Percentiles rank a stretch among this genome's conserved stretches.
Evolutionary conservation across 2,329 filamentous ascomycete genomes (phyloP).

Genomic region (Zasmidium angulare): DNA sequence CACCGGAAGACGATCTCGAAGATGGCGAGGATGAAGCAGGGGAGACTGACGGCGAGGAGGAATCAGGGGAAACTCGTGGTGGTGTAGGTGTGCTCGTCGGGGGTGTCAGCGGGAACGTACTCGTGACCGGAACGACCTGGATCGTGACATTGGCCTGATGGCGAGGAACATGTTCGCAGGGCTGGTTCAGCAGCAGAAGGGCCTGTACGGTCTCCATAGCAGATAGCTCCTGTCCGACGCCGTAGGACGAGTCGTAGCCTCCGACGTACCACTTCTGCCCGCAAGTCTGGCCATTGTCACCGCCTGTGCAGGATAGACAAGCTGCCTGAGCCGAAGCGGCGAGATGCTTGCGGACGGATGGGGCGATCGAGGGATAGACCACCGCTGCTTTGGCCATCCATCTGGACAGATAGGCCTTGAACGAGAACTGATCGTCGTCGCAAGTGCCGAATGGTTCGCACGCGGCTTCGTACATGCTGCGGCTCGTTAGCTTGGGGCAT

Average conservation of each 20-base stretch:
- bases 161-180: conserved; percentile 8
- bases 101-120: conserved; percentile 22
- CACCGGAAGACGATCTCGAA: background rate
- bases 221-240: conserved; percentile 46
- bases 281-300: conserved; percentile 41
- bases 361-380: conserved; percentile 44
- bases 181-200: conserved; percentile 34
- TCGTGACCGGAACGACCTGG: conserved; percentile 18
- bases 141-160: conserved; percentile 21
- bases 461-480: conserved; percentile 61
- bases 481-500: conserved; percentile 5
- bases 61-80: conserved; percentile 10
- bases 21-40: conserved; percentile 6
- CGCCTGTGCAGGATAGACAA: conserved; percentile 45
- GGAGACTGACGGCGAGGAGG: conserved; percentile 8
- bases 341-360: conserved; percentile 40
- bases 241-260: conserved; percentile 42
- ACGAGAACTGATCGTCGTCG: conserved; percentile 69
- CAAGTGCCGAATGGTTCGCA: conserved; percentile 64
- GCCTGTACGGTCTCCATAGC: conserved; percentile 48
- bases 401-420: conserved; percentile 73
- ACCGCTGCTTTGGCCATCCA: conserved; percentile 55
- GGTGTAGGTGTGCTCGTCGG: conserved; percentile 15
- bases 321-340: conserved; percentile 44
- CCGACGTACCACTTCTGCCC: conserved; percentile 48